Conservation (phyloP, 2,329 filamentous ascomycete genomes). For the Onygenales sp. region DNA sequence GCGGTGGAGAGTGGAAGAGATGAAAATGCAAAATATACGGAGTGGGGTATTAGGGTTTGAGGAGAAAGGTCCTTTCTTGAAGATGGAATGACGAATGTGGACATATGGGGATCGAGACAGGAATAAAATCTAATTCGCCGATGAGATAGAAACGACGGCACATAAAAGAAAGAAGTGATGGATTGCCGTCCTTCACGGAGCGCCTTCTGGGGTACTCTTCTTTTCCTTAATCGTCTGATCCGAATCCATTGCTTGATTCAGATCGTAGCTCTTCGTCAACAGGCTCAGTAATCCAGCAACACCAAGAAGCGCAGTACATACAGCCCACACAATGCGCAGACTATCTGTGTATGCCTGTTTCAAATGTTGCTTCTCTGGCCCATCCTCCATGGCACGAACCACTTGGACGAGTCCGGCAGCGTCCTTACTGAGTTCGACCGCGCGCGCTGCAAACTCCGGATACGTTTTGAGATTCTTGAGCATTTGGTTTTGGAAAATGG, state of each 20-base stretch:
- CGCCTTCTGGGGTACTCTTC: slow-evolving; percentile 6
- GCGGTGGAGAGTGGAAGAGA: no score
- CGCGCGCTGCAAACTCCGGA: slow-evolving; percentile 39
- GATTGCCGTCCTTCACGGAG: no score
- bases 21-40: no score
- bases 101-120: no score
- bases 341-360: slow-evolving; percentile 46
- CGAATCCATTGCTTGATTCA: slow-evolving; percentile 40
- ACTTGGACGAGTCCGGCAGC: slow-evolving; percentile 50
- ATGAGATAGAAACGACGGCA: no score
- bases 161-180: no score
- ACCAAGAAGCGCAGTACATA: slow-evolving; percentile 45
- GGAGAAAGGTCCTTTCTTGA: no score
- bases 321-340: slow-evolving; percentile 47
- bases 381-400: slow-evolving; percentile 45
- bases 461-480: slow-evolving; percentile 40
- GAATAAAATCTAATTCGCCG: no score
- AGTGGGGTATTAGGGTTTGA: no score
- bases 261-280: slow-evolving; percentile 41
- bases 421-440: slow-evolving; percentile 45
- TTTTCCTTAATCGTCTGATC: slow-evolving; percentile 40
- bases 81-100: no score
- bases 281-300: slow-evolving; percentile 44
- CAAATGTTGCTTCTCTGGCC: slow-evolving; percentile 32
- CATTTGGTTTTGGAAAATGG: slow-evolving; percentile 61